A percentile compares a stretch with the other conserved stretches of the same genome.
Evolutionary conservation across 1,284 basidiomycete species (phyloP).

Genomic region (Tremellales sp.): DNA sequence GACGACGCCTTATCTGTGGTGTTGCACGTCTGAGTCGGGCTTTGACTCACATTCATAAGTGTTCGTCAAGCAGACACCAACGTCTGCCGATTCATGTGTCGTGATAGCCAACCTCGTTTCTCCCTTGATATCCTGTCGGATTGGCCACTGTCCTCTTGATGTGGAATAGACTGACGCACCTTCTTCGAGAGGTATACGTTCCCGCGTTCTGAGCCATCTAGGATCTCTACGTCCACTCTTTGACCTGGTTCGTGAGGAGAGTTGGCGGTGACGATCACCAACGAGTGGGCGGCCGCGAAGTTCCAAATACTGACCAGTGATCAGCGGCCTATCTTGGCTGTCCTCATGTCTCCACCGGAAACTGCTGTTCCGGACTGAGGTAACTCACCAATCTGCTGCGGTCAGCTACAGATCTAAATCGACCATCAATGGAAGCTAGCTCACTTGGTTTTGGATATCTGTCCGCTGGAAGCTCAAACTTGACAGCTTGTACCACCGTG

Average conservation of each 20-base stretch:
- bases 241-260: conserved; percentile 67
- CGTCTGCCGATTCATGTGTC: conserved; percentile 85
- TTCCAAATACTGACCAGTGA: conserved; percentile 83
- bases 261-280: conserved; percentile 93
- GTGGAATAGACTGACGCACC: conserved; percentile 26
- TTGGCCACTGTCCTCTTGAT: neutral
- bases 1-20: too few species aligned
- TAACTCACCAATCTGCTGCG: conserved; percentile 35
- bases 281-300: conserved; percentile 72
- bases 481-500: conserved; percentile 58
- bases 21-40: neutral
- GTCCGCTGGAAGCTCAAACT: conserved; percentile 69
- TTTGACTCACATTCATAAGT: conserved; percentile 63
- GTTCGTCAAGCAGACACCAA: conserved; percentile 93
- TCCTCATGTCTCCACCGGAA: neutral
- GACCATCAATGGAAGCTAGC: conserved; percentile 8
- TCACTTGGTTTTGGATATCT: conserved; percentile 62
- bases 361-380: neutral
- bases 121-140: conserved; percentile 63
- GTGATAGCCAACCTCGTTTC: conserved; percentile 94
- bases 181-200: conserved; percentile 91
- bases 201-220: conserved; percentile 80
- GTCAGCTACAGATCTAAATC: conserved; percentile 2
- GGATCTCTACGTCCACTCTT: conserved; percentile 86
- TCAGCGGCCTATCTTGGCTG: neutral